These are phyloP conservation scores for Colletotrichum brevisporum DNA, from an alignment of 2,329 filamentous ascomycete species.

Conservation along the genomic window DNA sequence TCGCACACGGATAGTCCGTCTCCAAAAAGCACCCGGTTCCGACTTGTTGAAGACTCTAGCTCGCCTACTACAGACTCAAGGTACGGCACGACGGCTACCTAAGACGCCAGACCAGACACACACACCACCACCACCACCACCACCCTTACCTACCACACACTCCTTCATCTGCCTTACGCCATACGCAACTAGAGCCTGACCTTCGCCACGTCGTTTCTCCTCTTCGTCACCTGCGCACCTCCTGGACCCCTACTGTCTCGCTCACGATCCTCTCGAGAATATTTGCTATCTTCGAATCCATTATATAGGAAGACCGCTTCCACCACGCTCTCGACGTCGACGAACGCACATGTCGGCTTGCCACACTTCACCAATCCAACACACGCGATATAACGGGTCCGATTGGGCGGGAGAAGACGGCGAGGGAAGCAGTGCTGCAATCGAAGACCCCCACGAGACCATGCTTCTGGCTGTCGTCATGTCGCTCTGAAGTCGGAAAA, in stretches of 20 bases:
- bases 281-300: constrained; percentile 9
- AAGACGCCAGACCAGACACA: constrained; percentile 13
- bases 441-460: constrained; percentile 3
- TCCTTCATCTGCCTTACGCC: constrained; percentile 10
- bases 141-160: constrained; percentile 8
- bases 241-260: constrained; percentile 14
- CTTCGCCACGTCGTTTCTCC: constrained; percentile 32
- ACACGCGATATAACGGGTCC: constrained; percentile 6
- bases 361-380: constrained; percentile 3
- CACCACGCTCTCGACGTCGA: constrained; percentile 1
- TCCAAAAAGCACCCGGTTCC: constrained; percentile 31
- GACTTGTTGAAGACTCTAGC: constrained; percentile 28
- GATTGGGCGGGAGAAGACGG: constrained; percentile 1
- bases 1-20: constrained; percentile 23
- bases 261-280: constrained; percentile 8
- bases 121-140: no score
- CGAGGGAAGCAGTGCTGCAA: constrained; percentile 18
- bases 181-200: constrained; percentile 20
- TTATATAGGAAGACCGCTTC: neutral
- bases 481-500: constrained; percentile 26
- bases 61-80: constrained; percentile 22
- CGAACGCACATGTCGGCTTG: constrained; percentile 1
- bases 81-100: constrained; percentile 7
- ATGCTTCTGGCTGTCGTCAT: constrained; percentile 6
- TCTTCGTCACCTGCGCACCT: constrained; percentile 28